phyloP scores from a whole-genome alignment of 1,139 yeast genomes.

The Suhomyces anneliseae region DNA sequence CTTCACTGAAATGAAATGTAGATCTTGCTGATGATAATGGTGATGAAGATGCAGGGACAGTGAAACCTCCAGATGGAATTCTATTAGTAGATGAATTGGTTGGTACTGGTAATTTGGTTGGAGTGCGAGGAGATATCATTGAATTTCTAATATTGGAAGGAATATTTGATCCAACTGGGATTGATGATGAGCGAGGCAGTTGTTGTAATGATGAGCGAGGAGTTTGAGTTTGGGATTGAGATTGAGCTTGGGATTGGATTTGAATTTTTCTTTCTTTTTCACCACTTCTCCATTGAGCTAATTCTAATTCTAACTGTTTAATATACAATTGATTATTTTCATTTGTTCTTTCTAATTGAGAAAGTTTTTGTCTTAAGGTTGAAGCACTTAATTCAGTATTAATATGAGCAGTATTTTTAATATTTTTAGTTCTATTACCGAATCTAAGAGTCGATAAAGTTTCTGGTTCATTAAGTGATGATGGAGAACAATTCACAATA shows the following conservation, averaged over 20 bases:
- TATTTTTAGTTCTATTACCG: slow-evolving; percentile 75
- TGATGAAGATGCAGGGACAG: slow-evolving; percentile 14
- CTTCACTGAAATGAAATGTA: slow-evolving; percentile 19
- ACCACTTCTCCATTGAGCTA: slow-evolving; percentile 24
- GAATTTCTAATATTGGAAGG: slow-evolving; percentile 7
- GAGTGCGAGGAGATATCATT: slow-evolving; percentile 12
- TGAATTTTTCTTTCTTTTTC: slow-evolving; percentile 14
- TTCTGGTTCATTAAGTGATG: slow-evolving; percentile 59
- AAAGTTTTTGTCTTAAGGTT: slow-evolving; percentile 52
- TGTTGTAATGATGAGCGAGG: slow-evolving; percentile 3
- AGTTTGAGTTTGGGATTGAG: slow-evolving; percentile 8
- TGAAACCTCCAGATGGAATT: slow-evolving; percentile 8
- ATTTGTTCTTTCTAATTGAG: slow-evolving; percentile 49
- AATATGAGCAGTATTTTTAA: slow-evolving; percentile 66
- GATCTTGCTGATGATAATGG: slow-evolving; percentile 12
- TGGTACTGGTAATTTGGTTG: slow-evolving; percentile 13
- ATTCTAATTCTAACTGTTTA: slow-evolving; percentile 51
- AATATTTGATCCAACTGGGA: slow-evolving; percentile 8
- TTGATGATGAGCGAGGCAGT: slow-evolving; percentile 9
- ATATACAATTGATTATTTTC: slow-evolving; percentile 45
- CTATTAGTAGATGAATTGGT: not conserved
- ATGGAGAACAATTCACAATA: slow-evolving; percentile 77
- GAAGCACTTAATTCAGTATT: slow-evolving; percentile 66
- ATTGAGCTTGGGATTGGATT: slow-evolving; percentile 8
- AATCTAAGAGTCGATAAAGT: slow-evolving; percentile 78